phyloP scores from a whole-genome alignment of 805 yeast genomes.

The Candida berthetii region DNA sequence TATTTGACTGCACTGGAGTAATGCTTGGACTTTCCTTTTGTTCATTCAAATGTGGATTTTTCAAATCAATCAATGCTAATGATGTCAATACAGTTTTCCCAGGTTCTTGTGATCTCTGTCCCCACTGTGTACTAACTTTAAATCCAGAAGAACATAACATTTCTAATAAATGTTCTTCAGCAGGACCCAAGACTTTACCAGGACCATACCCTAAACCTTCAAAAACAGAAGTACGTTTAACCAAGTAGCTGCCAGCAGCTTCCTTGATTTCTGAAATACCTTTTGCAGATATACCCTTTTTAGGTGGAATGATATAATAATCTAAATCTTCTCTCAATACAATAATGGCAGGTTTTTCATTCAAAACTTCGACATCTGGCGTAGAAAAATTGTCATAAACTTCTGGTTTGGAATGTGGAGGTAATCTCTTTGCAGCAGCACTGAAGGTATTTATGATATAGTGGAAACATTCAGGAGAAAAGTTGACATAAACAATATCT shows the following conservation, averaged over 20 bases:
- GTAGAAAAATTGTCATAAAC: conserved; percentile 27
- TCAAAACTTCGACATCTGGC: conserved; percentile 60
- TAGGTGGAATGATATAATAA: conserved; percentile 83
- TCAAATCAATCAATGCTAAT: conserved; percentile 62
- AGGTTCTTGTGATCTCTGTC: conserved; percentile 83
- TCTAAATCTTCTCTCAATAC: conserved; percentile 93
- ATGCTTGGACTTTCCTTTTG: conserved; percentile 30
- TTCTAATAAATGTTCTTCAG: conserved; percentile 90
- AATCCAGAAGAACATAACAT: conserved; percentile 94
- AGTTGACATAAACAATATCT: conserved; percentile 77
- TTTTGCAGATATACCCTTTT: conserved; percentile 44
- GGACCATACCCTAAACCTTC: conserved; percentile 67
- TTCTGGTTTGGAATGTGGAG: conserved; percentile 31
- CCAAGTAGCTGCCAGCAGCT: conserved; percentile 64
- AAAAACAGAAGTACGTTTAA: conserved; percentile 56
- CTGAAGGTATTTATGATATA: conserved; percentile 73
- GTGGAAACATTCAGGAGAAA: conserved; percentile 80
- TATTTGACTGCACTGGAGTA: conserved; percentile 35
- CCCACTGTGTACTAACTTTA: conserved; percentile 66
- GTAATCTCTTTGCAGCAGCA: conserved; percentile 57
- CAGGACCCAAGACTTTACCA: conserved; percentile 64
- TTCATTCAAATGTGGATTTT: conserved; percentile 18
- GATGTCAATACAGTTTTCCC: conserved; percentile 83
- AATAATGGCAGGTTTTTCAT: conserved; percentile 82
- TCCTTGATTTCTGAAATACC: conserved; percentile 65